phyloP scores from a whole-genome alignment of 2,329 filamentous ascomycete species.

The Colletotrichum sp. region DNA sequence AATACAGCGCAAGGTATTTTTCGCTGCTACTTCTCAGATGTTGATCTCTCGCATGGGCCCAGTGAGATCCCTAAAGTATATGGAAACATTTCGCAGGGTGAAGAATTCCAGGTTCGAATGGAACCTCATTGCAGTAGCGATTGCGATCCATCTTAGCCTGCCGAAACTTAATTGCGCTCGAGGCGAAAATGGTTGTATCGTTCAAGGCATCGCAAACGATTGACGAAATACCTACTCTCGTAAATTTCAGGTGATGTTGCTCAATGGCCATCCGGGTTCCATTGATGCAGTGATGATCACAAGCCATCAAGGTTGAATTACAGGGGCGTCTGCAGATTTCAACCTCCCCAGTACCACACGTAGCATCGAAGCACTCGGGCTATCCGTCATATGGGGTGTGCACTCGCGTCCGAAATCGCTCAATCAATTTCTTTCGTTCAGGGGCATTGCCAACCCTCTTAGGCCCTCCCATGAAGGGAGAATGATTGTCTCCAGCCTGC shows the following conservation, averaged over 20 bases:
- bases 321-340: not conserved
- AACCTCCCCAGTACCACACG: not conserved
- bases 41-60: not conserved
- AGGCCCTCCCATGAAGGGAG: not conserved
- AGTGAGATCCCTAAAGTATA: not conserved
- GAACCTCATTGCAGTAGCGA: not conserved
- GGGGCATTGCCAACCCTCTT: not conserved
- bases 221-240: not conserved
- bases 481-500: not conserved
- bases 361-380: not conserved
- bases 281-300: not conserved
- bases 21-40: not conserved
- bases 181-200: not conserved
- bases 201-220: not conserved
- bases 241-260: not conserved
- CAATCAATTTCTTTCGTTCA: not conserved
- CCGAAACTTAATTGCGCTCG: not conserved
- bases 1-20: not conserved
- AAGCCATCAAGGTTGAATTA: not conserved
- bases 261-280: not conserved
- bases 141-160: not conserved
- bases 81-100: not conserved
- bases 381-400: not conserved
- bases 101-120: not conserved
- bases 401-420: not conserved